Conservation (phyloP, 768 basidiomycete species). For the Galerina sulciceps region DNA sequence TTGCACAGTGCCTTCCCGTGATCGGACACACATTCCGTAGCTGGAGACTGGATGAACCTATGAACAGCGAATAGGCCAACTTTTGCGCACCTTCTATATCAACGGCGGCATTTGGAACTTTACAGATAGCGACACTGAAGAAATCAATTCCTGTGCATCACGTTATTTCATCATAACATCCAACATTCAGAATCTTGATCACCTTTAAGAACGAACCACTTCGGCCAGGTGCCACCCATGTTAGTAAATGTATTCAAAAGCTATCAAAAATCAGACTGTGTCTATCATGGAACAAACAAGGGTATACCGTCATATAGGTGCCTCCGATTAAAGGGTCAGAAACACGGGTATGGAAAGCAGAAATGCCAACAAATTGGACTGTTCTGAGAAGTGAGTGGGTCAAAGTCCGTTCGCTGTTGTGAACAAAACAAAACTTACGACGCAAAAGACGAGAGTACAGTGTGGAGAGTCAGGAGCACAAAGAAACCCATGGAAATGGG, state of each 20-base stretch:
- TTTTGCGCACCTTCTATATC: conserved; percentile 52
- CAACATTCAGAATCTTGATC: background rate
- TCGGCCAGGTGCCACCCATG: conserved; percentile 98
- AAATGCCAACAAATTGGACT: conserved; percentile 98
- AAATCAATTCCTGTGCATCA: conserved; percentile 73
- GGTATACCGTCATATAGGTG: conserved; percentile 95
- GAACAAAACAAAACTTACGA: conserved; percentile 56
- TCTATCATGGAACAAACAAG: background rate
- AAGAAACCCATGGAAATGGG: conserved; percentile 82
- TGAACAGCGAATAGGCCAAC: background rate
- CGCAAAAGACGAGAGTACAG: conserved; percentile 82
- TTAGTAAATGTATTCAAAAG: conserved; percentile 95
- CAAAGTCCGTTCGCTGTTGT: background rate
- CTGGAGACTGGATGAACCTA: conserved; percentile 37
- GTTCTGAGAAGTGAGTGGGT: conserved; percentile 56
- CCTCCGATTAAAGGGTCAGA: conserved; percentile 97
- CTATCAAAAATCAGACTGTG: conserved; percentile 41
- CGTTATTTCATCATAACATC: background rate
- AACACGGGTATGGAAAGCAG: conserved; percentile 97
- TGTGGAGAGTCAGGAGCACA: conserved; percentile 76
- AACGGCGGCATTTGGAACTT: conserved; percentile 61
- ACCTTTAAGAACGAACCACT: conserved; percentile 95
- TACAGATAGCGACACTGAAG: conserved; percentile 85
- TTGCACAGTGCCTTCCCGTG: conserved; percentile 82
- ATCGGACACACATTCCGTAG: conserved; percentile 90